These are phyloP conservation scores for Neocatenulostroma microsporum DNA, from an alignment of 2,329 filamentous ascomycete species.

Conservation along the genomic window DNA sequence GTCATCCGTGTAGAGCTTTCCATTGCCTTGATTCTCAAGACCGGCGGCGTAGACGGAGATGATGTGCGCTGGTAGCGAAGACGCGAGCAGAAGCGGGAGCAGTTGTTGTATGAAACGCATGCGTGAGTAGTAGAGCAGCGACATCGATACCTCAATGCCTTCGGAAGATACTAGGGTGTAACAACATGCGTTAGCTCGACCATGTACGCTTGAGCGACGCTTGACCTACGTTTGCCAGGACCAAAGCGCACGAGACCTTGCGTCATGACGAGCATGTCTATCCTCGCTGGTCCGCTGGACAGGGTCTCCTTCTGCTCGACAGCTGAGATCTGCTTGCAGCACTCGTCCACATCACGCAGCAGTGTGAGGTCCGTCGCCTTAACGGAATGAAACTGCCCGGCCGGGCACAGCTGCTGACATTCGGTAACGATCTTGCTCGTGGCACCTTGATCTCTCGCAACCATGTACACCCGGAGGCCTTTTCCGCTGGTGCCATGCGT, in stretches of 20 bases:
- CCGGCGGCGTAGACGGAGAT: constrained; percentile 19
- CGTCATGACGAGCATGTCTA: constrained; percentile 36
- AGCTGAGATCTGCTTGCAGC: constrained; percentile 24
- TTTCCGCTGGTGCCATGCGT: constrained; percentile 7
- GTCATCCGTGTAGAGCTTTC: constrained; percentile 10
- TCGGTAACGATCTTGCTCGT: constrained; percentile 11
- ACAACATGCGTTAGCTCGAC: not conserved
- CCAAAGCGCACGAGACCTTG: constrained; percentile 28
- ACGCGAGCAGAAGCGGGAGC: constrained; percentile 14
- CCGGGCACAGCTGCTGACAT: constrained; percentile 16
- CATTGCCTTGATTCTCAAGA: constrained; percentile 9
- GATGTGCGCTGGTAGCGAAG: constrained; percentile 10
- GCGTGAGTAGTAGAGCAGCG: constrained; percentile 21
- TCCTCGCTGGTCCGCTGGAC: constrained; percentile 9
- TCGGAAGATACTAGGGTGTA: constrained; percentile 19
- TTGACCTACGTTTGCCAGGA: too few relatives aligned
- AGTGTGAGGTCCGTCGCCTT: constrained; percentile 30
- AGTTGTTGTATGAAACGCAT: constrained; percentile 16
- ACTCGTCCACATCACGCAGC: constrained; percentile 28
- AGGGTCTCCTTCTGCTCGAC: constrained; percentile 13
- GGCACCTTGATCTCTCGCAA: constrained; percentile 13
- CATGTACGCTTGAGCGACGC: not conserved
- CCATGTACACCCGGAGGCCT: constrained; percentile 15
- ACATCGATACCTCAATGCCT: constrained; percentile 18
- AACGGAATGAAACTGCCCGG: constrained; percentile 22